These are phyloP conservation scores for Neofusicoccum cordaticola DNA, from an alignment of 2,329 filamentous ascomycete genomes.

Conservation along the genomic window DNA sequence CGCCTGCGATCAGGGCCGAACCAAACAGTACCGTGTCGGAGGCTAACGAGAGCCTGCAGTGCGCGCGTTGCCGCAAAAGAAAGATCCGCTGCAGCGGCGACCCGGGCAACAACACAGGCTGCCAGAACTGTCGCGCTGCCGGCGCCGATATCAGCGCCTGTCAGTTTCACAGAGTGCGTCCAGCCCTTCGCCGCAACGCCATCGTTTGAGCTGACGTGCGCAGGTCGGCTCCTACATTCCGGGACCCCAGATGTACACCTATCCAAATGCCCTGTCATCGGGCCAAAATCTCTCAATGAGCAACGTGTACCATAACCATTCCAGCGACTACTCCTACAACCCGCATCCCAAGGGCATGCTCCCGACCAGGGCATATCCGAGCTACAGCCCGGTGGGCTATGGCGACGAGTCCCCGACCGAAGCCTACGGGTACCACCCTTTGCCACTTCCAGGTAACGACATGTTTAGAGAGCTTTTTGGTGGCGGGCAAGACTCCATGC, in stretches of 20 bases:
- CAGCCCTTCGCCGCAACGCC: no score
- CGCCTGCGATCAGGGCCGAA: not conserved
- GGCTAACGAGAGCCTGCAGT: constrained; percentile 52
- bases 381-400: constrained; percentile 1
- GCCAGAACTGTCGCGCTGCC: constrained; percentile 76
- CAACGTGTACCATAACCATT: not conserved
- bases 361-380: not conserved
- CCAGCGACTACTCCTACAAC: not conserved
- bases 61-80: constrained; percentile 81
- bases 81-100: constrained; percentile 96
- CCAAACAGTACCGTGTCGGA: not conserved
- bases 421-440: constrained; percentile 11
- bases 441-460: not conserved
- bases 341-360: not conserved
- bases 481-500: not conserved
- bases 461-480: not conserved
- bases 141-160: constrained; percentile 62
- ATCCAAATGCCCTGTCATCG: not conserved
- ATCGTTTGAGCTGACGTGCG: not conserved
- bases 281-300: not conserved
- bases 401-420: constrained; percentile 8
- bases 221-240: constrained; percentile 13
- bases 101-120: constrained; percentile 70
- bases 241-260: not conserved
- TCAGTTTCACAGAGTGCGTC: constrained; percentile 71